Evolutionary conservation across 495 filamentous ascomycete genomes (phyloP), one percentile per base, ranked within the genome.

Genomic region (Penicillium roqueforti): DNA sequence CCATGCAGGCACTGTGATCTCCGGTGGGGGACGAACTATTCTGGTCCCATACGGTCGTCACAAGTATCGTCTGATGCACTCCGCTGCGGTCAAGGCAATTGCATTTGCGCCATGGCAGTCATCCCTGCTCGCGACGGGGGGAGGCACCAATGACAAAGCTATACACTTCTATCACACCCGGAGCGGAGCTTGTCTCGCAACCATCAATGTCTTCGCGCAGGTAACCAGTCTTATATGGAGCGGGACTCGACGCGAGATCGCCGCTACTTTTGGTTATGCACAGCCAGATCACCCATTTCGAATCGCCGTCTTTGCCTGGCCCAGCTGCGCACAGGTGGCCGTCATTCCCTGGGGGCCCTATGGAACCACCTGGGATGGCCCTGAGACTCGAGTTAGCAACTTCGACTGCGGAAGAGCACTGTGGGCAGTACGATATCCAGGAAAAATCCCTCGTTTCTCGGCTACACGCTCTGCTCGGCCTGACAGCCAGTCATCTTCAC

Each of bases 51-150:
- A 54, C 6, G 84, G 84, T 34, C 73, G 78, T 23, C 84, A 88
- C 60, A 87, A 83, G 56, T 83, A 95, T 63, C 79, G 78, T 31
- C 89, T 93, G 79, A 34, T 72, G 7, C 90, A 97, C 69, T 81
- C 85, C 13, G 92, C 93, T 1, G 93, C 93, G 8, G 88, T 97
- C 60, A 98, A 98, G 69, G 93, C 93, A 20, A 92, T 97, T 55
- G 93, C 93, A 9, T 97, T 97, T 71, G 96, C 93, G 39, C 93
- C 93, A 5, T 97, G 92, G 92, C 89, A 91, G 51, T 81, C 85
- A 28, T 87, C 87, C 16, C 76, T 98, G 1, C 73, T 98, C 43
- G 93, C 93, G 25, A 95, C 92, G 7, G 93, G 93, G 1, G 93
- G 93, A 25, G 93, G 93, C 18, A 87, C 87, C 44, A 96, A 96